Evolutionary conservation across 2,329 filamentous ascomycete genomes (phyloP).

Genomic region (Colletotrichum shisoi): DNA sequence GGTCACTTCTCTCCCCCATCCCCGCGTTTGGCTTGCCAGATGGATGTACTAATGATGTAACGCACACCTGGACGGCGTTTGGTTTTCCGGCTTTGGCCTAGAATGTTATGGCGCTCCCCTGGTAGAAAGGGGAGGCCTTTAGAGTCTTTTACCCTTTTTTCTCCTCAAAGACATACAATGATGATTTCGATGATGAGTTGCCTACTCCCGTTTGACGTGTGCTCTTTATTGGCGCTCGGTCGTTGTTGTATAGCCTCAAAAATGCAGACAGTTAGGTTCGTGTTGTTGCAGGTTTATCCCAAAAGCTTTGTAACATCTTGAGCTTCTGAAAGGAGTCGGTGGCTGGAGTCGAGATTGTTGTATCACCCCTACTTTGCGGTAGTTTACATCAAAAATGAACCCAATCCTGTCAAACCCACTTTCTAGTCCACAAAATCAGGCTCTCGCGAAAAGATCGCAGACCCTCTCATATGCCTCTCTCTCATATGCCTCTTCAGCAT

Average conservation of each 20-base stretch:
- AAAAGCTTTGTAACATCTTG: not conserved
- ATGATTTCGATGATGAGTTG: not conserved
- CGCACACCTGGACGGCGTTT: conserved; percentile 31
- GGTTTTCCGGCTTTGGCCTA: conserved; percentile 14
- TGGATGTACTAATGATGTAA: conserved; percentile 39
- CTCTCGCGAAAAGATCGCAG: not conserved
- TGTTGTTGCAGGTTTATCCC: too few relatives aligned
- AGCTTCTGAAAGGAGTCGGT: not conserved
- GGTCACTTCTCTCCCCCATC: conserved; percentile 29
- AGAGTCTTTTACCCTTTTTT: not conserved
- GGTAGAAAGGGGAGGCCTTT: conserved; percentile 7
- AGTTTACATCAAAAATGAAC: not conserved
- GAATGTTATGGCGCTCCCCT: conserved; percentile 27
- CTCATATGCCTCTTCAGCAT: not conserved
- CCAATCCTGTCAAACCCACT: too few relatives aligned
- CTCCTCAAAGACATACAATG: not conserved
- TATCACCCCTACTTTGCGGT: not conserved
- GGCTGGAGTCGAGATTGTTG: not conserved
- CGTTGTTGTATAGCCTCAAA: not conserved
- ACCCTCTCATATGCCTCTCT: not conserved
- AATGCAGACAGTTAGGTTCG: not conserved
- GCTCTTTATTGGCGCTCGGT: not conserved
- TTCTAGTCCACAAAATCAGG: not conserved
- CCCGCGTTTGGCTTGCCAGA: conserved; percentile 15
- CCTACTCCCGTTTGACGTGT: not conserved